Conservation (phyloP, 768 basidiomycete species). For the Steccherinum ochraceum region DNA sequence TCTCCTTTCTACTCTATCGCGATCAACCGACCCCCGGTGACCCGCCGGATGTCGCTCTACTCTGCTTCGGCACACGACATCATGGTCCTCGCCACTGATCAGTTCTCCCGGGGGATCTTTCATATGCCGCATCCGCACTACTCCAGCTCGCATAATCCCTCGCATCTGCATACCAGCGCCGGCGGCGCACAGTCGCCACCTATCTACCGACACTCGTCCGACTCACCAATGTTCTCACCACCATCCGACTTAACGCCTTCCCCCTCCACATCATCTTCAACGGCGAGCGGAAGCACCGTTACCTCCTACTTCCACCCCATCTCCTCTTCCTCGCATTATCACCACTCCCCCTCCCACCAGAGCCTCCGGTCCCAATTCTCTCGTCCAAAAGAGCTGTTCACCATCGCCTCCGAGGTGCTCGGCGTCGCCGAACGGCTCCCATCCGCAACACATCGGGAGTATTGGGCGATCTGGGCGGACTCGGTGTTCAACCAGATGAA, state of each 20-base stretch:
- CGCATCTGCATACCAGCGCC: not conserved
- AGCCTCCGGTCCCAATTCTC: constrained; percentile 30
- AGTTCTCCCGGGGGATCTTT: constrained; percentile 63
- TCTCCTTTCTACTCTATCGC: constrained; percentile 49
- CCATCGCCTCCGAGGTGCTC: constrained; percentile 57
- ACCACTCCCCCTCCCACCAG: not conserved
- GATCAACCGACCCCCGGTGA: constrained; percentile 41
- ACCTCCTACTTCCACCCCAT: not conserved
- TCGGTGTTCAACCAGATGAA: constrained; percentile 58
- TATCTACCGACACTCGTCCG: not conserved
- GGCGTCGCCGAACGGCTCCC: constrained; percentile 52
- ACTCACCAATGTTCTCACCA: not conserved
- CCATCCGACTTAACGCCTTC: not conserved
- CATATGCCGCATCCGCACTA: constrained; percentile 56
- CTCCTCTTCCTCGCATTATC: constrained; percentile 7
- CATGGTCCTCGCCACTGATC: constrained; percentile 58
- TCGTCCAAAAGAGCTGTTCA: constrained; percentile 53
- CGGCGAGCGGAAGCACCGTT: not conserved
- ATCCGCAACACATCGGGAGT: constrained; percentile 32
- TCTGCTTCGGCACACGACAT: constrained; percentile 42
- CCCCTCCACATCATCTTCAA: not conserved
- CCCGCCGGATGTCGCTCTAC: constrained; percentile 40
- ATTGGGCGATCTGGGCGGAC: constrained; percentile 60
- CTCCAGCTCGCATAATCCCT: constrained; percentile 15
- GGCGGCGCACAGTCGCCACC: not conserved